Evolutionary conservation across 2,329 filamentous ascomycete species (phyloP).

Genomic region (Pleoardoris graminearum): DNA sequence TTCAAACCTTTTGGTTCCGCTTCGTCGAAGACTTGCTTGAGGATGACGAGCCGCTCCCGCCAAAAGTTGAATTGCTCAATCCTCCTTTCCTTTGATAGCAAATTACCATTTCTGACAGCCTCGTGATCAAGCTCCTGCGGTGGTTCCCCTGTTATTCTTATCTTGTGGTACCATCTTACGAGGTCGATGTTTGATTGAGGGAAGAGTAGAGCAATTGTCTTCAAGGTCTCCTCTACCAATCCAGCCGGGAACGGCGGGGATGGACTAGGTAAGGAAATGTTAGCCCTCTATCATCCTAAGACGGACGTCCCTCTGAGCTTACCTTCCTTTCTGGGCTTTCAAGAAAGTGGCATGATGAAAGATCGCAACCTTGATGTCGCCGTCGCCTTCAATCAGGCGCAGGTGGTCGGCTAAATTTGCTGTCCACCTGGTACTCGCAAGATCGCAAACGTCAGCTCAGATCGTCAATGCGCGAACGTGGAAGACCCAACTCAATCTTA

Average conservation of each 20-base stretch:
- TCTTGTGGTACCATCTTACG: too few relatives aligned
- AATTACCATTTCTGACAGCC: constrained; percentile 30
- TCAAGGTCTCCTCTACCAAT: constrained; percentile 44
- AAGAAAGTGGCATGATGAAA: constrained; percentile 50
- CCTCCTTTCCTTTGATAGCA: constrained; percentile 40
- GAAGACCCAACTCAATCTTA: constrained; percentile 37
- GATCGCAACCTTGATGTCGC: constrained; percentile 46
- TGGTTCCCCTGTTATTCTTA: constrained; percentile 23
- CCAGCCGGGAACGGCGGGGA: constrained; percentile 38
- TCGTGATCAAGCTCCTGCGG: constrained; percentile 31
- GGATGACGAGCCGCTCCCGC: constrained; percentile 49
- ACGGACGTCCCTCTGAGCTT: constrained; percentile 12
- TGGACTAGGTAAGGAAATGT: constrained; percentile 9
- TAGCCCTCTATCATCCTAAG: background rate
- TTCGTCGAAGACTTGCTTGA: constrained; percentile 50
- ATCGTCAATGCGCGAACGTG: too few relatives aligned
- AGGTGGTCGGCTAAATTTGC: constrained; percentile 50
- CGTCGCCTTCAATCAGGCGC: constrained; percentile 41
- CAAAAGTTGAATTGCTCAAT: constrained; percentile 45
- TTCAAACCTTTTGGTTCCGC: constrained; percentile 40
- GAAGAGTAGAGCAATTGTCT: constrained; percentile 45
- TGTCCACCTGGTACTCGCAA: too few relatives aligned
- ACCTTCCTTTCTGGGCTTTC: constrained; percentile 18
- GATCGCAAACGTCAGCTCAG: too few relatives aligned
- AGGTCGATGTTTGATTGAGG: too few relatives aligned